Conservation (phyloP, 1,284 basidiomycete species). For the Stereum hirsutum region DNA sequence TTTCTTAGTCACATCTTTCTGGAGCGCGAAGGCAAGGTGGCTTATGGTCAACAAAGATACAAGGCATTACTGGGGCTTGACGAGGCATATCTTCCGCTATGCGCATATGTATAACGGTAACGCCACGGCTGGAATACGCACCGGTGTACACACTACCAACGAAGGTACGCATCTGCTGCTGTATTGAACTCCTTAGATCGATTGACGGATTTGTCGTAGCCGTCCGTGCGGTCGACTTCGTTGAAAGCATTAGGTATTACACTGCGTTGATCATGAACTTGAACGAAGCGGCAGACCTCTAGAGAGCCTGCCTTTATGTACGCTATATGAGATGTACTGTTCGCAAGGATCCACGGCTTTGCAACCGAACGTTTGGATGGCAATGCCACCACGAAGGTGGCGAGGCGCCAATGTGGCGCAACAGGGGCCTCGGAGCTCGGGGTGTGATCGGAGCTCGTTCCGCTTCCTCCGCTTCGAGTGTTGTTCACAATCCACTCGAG, state of each 20-base stretch:
- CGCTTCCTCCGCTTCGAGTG: no score
- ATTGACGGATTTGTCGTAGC: conserved; percentile 17
- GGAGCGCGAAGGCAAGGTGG: neutral
- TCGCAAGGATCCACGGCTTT: no score
- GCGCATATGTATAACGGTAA: conserved; percentile 27
- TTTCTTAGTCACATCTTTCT: neutral
- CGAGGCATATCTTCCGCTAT: conserved; percentile 39
- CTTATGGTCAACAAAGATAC: conserved; percentile 27
- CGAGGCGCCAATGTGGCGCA: no score
- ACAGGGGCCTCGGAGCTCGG: no score
- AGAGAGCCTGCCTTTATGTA: no score
- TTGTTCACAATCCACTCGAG: no score
- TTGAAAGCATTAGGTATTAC: conserved; percentile 38
- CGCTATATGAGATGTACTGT: no score
- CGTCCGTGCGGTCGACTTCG: conserved; percentile 24
- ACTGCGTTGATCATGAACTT: conserved; percentile 36
- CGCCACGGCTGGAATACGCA: conserved; percentile 12
- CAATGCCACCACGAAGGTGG: no score
- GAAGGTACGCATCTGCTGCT: conserved; percentile 21
- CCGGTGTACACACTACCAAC: conserved; percentile 51
- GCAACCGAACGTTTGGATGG: no score
- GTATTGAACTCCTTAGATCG: neutral
- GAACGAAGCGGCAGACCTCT: conserved; percentile 27
- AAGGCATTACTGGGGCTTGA: conserved; percentile 36
- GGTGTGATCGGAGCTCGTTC: no score